These are phyloP conservation scores for Mycosphaerelloides madeirae DNA, from an alignment of 2,329 filamentous ascomycete genomes.

Conservation along the genomic window DNA sequence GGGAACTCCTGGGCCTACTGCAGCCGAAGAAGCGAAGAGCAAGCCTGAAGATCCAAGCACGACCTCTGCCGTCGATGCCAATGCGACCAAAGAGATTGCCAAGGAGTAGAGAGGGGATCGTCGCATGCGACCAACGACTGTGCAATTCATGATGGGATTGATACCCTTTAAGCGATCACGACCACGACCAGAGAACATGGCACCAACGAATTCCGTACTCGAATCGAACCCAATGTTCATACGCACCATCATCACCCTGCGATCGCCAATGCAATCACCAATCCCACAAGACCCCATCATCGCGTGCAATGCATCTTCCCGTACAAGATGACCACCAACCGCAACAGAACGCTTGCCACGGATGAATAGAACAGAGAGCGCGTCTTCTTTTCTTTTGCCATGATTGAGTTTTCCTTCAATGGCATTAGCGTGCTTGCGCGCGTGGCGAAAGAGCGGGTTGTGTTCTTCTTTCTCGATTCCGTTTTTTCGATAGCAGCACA, in stretches of 20 bases:
- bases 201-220: neutral
- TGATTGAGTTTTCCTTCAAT: too few relatives aligned
- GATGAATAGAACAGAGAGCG: conserved; percentile 9
- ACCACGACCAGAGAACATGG: conserved; percentile 6
- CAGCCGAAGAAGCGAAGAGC: conserved; percentile 7
- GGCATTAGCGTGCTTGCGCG: neutral
- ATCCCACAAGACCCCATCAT: neutral
- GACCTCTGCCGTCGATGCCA: conserved; percentile 13
- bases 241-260: neutral
- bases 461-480: neutral
- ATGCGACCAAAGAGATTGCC: conserved; percentile 11
- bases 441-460: conserved; percentile 7
- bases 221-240: too few relatives aligned
- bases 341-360: conserved; percentile 8
- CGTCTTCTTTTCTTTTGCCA: neutral
- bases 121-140: conserved; percentile 9
- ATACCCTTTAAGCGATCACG: conserved; percentile 18
- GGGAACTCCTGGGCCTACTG: conserved; percentile 46
- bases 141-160: conserved; percentile 15
- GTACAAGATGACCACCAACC: neutral
- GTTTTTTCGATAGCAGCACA: conserved; percentile 1
- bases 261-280: neutral
- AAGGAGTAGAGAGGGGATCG: neutral
- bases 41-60: conserved; percentile 28
- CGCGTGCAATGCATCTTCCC: neutral